Conservation (phyloP, 2,329 filamentous ascomycete genomes). For the Dryadomyces quercus-mongolicae region DNA sequence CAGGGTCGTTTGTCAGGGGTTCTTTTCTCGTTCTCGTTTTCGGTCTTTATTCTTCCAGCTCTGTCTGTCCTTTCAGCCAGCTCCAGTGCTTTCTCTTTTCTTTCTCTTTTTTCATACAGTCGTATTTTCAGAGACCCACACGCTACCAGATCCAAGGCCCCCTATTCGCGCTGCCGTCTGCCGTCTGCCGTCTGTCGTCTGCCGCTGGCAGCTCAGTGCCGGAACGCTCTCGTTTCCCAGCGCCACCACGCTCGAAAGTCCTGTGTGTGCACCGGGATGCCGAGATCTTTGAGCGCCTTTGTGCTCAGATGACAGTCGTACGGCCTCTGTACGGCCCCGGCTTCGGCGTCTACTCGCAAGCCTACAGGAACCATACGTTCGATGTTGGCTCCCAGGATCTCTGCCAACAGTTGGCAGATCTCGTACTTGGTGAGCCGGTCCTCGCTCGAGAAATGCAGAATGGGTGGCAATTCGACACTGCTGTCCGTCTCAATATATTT, state of each 20-base stretch:
- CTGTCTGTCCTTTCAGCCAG: no score
- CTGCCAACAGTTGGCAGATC: conserved; percentile 66
- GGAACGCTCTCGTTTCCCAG: conserved; percentile 46
- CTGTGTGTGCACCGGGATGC: conserved; percentile 60
- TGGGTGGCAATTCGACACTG: conserved; percentile 44
- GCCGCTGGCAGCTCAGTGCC: conserved; percentile 29
- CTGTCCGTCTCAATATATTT: conserved; percentile 48
- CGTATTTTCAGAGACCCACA: not conserved
- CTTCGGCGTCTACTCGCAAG: conserved; percentile 52
- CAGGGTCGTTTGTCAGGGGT: no score
- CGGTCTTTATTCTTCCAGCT: no score
- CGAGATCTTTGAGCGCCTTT: conserved; percentile 56
- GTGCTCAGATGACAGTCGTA: conserved; percentile 86
- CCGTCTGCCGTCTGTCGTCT: no score
- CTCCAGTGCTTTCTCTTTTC: no score
- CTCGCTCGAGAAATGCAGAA: conserved; percentile 80
- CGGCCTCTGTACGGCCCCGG: conserved; percentile 61
- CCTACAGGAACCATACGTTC: conserved; percentile 55
- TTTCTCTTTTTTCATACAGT: not conserved
- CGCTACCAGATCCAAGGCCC: not conserved
- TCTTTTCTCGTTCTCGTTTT: no score
- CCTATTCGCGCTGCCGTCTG: no score
- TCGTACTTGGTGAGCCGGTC: conserved; percentile 82
- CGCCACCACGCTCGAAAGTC: conserved; percentile 78
- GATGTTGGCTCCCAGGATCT: conserved; percentile 65